Evolutionary conservation across 768 basidiomycete species (phyloP).

Genomic region (Russula griseocarnosa): DNA sequence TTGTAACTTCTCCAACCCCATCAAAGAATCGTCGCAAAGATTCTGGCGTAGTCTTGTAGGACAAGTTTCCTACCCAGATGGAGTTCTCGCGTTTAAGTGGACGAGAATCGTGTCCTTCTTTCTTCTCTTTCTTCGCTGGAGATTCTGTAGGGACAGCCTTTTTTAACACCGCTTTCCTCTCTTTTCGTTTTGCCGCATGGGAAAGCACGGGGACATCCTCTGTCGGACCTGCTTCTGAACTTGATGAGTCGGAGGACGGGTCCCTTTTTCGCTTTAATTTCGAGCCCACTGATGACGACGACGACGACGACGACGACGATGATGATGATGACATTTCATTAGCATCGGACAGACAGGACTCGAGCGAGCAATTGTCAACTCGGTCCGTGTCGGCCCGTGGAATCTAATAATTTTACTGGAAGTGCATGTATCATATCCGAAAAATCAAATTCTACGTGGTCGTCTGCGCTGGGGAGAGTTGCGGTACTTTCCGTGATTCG

Average conservation of each 20-base stretch:
- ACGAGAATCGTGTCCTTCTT: conserved; percentile 28
- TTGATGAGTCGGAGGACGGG: conserved; percentile 29
- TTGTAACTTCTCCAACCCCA: conserved; percentile 66
- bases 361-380: no score
- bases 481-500: conserved; percentile 22
- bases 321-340: background rate
- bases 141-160: conserved; percentile 33
- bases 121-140: conserved; percentile 38
- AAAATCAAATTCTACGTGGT: conserved; percentile 3
- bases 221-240: conserved; percentile 24
- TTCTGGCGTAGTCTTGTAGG: conserved; percentile 80
- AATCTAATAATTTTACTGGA: background rate
- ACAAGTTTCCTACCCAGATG: conserved; percentile 93
- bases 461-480: background rate
- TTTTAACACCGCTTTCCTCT: conserved; percentile 46
- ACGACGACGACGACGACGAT: no score
- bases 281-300: background rate
- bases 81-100: conserved; percentile 69
- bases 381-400: conserved; percentile 8
- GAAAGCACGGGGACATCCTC: conserved; percentile 57
- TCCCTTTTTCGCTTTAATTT: conserved; percentile 9
- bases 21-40: conserved; percentile 69
- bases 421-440: background rate
- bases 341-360: background rate
- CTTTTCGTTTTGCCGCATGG: conserved; percentile 66